Percentiles rank a stretch among this genome's conserved stretches.
Conservation (phyloP, 139 green algal genomes). For the Picochlorum sp. region DNA sequence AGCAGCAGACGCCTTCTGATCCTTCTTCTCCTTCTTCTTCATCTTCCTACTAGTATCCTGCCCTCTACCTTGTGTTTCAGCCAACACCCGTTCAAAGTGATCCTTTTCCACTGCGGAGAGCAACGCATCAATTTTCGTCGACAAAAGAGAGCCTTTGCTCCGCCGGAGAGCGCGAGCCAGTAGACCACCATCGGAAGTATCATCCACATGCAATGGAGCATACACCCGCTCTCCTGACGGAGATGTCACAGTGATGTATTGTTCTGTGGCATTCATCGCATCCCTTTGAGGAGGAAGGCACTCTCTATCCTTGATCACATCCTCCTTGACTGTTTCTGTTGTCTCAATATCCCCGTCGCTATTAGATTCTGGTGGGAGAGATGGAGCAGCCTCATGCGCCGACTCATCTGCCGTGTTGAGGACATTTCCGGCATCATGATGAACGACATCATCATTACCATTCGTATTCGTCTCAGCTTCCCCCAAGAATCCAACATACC, state of each 20-base stretch:
- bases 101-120: conserved; percentile 20
- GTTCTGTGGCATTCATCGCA: conserved; percentile 8
- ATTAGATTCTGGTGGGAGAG: not conserved
- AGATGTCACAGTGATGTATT: conserved; percentile 16
- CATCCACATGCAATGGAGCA: not conserved
- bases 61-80: conserved; percentile 4
- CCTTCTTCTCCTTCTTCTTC: conserved; percentile 1
- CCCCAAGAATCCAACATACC: no score
- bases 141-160: conserved; percentile 15
- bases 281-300: not conserved
- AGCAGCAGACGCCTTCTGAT: not conserved
- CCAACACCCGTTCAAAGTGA: conserved; percentile 18
- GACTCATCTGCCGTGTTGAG: no score
- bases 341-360: not conserved
- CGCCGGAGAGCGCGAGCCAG: conserved; percentile 12
- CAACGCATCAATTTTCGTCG: conserved; percentile 15
- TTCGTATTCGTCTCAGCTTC: no score
- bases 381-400: no score
- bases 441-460: no score
- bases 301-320: not conserved
- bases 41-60: not conserved
- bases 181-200: not conserved
- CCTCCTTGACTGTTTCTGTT: not conserved
- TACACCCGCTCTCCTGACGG: conserved; percentile 32
- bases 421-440: no score